Base-by-base conservation (phyloP, 2,329 filamentous ascomycete species). In the Nannizziopsis arthrosporioides region DNA sequence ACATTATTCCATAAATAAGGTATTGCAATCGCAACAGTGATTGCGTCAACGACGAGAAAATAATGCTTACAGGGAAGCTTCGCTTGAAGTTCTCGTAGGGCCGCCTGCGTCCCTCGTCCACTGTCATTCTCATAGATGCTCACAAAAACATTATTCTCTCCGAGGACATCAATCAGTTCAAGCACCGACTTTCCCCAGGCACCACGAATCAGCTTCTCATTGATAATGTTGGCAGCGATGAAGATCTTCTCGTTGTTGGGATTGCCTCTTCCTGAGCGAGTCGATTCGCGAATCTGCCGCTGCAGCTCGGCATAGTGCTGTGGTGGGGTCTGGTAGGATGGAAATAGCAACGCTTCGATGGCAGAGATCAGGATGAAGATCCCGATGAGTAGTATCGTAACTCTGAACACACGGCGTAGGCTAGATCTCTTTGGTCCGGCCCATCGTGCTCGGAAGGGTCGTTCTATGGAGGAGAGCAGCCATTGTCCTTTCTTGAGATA, bases 121-220 rank as follows among this genome's bases (percentile, higher is more conserved):
- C 50, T 52, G 17, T 52, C 47, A 41, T 52, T 52, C 19, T 52
- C 50, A 36, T 52, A 52, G 19, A 52, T 42, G 38, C 50, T 52
- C 22, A 52, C 47, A 45, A 52, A 52, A 18, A 51, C 50, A 42
- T 51, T 51, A 3, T 49, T 30, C 18, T 49, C 36, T 3, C 50
- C 50, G 10, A 51, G 37, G 2, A 51, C 19, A 14, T 42, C 42
- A 15, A 51, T 38, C 42, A 51, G 40, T 22, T 51, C 46, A n/a
- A 42, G 37, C 19, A 51, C 11, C 14, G 50, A 30, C 3, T 32
- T 15, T 6, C 50, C 50, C 50, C 50, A 51, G 3, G 46, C 18
- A 2, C 46, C 46, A 11, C 42, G 35, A 17, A 51, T 45, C 37
- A 51, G 14, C n/a, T 51, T 42, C 34, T 48, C 46, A 12, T 48